Percentiles rank a stretch among this genome's conserved stretches.
Conservation (phyloP, 2,329 filamentous ascomycete genomes). For the Berkeleyomyces rouxiae region DNA sequence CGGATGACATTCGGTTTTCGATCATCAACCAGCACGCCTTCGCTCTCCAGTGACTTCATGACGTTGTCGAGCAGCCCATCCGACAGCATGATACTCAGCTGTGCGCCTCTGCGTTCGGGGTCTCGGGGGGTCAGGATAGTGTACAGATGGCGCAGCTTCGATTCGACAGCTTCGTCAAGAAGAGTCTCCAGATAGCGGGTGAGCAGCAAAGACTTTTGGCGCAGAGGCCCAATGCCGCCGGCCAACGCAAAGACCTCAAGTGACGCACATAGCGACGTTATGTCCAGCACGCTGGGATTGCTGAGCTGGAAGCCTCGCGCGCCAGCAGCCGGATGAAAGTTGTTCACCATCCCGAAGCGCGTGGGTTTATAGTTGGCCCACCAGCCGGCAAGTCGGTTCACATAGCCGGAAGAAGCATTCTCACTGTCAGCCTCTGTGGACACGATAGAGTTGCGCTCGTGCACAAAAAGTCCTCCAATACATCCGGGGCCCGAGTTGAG, state of each 20-base stretch:
- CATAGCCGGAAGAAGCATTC: conserved; percentile 28
- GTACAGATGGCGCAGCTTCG: conserved; percentile 24
- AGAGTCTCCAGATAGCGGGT: conserved; percentile 58
- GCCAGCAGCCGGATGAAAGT: conserved; percentile 59
- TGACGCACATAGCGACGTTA: conserved; percentile 53
- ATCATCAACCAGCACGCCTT: conserved; percentile 62
- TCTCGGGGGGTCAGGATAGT: conserved; percentile 49
- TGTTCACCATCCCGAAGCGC: conserved; percentile 71
- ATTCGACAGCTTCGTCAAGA: conserved; percentile 24
- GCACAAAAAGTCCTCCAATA: conserved; percentile 68
- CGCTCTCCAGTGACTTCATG: conserved; percentile 41
- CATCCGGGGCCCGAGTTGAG: conserved; percentile 71
- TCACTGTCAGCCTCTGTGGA: conserved; percentile 19
- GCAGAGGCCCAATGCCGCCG: conserved; percentile 41
- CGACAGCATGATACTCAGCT: conserved; percentile 54
- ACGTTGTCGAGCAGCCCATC: conserved; percentile 42
- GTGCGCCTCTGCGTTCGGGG: conserved; percentile 51
- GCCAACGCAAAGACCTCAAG: conserved; percentile 54
- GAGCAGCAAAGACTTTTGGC: conserved; percentile 48
- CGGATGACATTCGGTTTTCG: conserved; percentile 65
- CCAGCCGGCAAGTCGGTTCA: conserved; percentile 62
- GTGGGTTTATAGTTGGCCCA: conserved; percentile 66
- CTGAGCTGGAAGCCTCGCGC: conserved; percentile 73
- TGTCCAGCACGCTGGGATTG: conserved; percentile 58
- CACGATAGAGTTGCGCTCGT: conserved; percentile 52